phyloP scores from a whole-genome alignment of 371 early-diverging fungal genomes.

The Coemansia sp. region DNA sequence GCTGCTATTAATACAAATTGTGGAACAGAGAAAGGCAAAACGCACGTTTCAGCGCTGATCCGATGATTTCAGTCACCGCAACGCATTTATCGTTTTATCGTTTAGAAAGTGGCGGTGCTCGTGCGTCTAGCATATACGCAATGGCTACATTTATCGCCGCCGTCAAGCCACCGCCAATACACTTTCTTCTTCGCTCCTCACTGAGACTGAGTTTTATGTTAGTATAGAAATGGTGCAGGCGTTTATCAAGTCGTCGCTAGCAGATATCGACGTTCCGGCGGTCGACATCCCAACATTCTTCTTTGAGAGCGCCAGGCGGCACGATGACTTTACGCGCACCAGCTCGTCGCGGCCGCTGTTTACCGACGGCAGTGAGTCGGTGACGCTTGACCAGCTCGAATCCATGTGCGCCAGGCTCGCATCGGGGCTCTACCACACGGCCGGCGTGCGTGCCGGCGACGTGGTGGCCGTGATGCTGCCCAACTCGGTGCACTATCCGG shows the following conservation, averaged over 20 bases:
- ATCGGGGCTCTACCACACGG: conserved; percentile 63
- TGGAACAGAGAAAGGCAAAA: neutral
- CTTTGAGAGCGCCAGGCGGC: conserved; percentile 33
- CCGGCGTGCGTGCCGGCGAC: conserved; percentile 65
- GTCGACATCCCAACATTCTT: conserved; percentile 65
- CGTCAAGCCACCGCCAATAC: too few species aligned
- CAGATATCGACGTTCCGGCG: conserved; percentile 59
- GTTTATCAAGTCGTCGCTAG: conserved; percentile 53
- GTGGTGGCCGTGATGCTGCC: conserved; percentile 70
- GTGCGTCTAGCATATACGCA: too few species aligned
- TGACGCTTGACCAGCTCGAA: conserved; percentile 65
- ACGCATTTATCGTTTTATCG: too few species aligned
- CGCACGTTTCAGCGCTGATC: neutral
- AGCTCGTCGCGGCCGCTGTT: conserved; percentile 41
- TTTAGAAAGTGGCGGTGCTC: too few species aligned
- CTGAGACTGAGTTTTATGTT: neutral
- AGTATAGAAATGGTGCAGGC: neutral
- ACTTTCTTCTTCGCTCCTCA: neutral
- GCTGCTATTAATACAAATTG: conserved; percentile 3
- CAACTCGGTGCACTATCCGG: conserved; percentile 67
- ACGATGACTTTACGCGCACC: neutral
- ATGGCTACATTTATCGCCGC: too few species aligned
- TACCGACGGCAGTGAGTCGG: conserved; percentile 55
- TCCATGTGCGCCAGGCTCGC: conserved; percentile 61
- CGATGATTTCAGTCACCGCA: neutral